Evolutionary conservation across 208 protist genomes (phyloP).

Genomic region (Balamuthia mandrillaris): DNA sequence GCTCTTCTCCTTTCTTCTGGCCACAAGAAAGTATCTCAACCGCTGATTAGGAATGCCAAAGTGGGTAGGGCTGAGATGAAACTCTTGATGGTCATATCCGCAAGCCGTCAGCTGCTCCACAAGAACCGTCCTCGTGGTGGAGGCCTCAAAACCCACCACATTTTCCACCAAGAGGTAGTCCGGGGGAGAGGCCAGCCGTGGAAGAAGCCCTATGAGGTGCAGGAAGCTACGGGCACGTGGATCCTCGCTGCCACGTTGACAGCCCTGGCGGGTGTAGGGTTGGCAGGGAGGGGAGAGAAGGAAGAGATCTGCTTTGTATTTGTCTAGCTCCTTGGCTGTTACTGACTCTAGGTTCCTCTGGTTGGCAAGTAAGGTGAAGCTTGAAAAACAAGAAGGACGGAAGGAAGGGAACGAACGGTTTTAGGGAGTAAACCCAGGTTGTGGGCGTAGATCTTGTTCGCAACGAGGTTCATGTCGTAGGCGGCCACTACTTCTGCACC

Average conservation of each 20-base stretch:
- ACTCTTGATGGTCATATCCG: background rate
- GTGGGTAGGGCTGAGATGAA: background rate
- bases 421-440: too few species aligned
- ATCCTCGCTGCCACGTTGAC: background rate
- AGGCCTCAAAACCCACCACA: background rate
- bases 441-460: background rate
- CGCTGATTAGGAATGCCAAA: slow-evolving; percentile 20
- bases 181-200: background rate
- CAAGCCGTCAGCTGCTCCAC: background rate
- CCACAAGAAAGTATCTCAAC: slow-evolving; percentile 8
- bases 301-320: background rate
- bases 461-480: background rate
- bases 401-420: too few species aligned
- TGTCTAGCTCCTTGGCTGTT: background rate
- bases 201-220: background rate
- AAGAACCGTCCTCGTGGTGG: background rate
- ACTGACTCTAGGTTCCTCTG: background rate
- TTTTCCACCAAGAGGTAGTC: background rate
- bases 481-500: background rate
- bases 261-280: slow-evolving; percentile 2
- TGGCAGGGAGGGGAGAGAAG: slow-evolving; percentile 1
- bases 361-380: background rate
- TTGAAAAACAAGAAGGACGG: too few species aligned
- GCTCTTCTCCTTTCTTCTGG: background rate
- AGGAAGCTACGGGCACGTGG: background rate